phyloP scores from a whole-genome alignment of 2,329 filamentous ascomycete genomes.

The Penicillium italicum region DNA sequence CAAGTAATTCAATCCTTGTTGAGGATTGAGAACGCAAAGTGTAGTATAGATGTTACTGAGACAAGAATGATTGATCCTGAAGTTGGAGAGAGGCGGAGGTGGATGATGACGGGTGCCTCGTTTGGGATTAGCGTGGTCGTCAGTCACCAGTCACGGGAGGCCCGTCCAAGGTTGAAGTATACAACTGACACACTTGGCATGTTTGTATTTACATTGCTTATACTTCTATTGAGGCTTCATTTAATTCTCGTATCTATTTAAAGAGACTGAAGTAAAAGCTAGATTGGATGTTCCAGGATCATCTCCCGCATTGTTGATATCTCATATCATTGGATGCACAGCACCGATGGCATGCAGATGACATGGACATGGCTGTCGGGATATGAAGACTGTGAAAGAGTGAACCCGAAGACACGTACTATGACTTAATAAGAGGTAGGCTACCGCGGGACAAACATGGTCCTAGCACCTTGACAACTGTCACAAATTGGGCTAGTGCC shows the following conservation, averaged over 20 bases:
- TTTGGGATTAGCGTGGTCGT: conserved; percentile 25
- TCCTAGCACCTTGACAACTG: conserved; percentile 10
- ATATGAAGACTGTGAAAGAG: not conserved
- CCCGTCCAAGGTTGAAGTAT: not conserved
- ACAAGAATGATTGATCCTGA: not conserved
- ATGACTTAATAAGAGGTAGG: not conserved
- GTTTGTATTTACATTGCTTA: not conserved
- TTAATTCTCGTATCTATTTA: not conserved
- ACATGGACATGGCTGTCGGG: not conserved
- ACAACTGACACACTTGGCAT: not conserved
- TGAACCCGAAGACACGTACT: conserved; percentile 1
- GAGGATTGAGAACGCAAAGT: conserved; percentile 5
- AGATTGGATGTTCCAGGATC: not conserved
- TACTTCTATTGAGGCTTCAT: not conserved
- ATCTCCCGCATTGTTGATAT: not conserved
- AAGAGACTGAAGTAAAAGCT: not conserved
- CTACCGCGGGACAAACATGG: conserved; percentile 2
- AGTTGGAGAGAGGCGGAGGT: conserved; percentile 18
- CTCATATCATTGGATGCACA: conserved; percentile 1
- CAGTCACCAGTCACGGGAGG: conserved; percentile 36
- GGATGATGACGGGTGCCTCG: conserved; percentile 23
- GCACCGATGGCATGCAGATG: conserved; percentile 1
- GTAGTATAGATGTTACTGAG: conserved; percentile 12
- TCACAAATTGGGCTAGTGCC: conserved; percentile 14
- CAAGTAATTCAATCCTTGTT: conserved; percentile 7